Conservation (phyloP, 2,329 filamentous ascomycete genomes). For the Fusarium agapanthi region DNA sequence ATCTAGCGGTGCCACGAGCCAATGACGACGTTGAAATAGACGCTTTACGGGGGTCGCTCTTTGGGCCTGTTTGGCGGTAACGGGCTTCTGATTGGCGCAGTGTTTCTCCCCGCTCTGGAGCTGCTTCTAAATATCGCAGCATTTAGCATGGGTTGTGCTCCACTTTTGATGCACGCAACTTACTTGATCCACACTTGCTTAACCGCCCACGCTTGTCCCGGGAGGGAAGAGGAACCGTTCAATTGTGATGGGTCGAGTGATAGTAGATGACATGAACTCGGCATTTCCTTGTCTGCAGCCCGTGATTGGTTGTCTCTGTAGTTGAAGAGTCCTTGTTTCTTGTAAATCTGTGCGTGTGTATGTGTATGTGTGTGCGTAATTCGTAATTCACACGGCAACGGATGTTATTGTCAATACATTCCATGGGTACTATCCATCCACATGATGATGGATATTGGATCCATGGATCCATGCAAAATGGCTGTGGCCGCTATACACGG, state of each 20-base stretch:
- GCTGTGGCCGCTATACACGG: constrained; percentile 30
- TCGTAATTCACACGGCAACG: constrained; percentile 24
- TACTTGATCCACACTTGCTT: constrained; percentile 33
- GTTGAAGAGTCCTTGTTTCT: constrained; percentile 8
- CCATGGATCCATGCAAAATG: neutral
- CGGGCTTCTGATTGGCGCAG: constrained; percentile 13
- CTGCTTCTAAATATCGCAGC: constrained; percentile 35
- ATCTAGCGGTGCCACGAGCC: constrained; percentile 36
- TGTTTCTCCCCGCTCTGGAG: constrained; percentile 20
- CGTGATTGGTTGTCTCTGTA: constrained; percentile 29
- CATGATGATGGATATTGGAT: neutral
- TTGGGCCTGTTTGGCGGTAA: constrained; percentile 24
- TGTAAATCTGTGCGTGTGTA: neutral
- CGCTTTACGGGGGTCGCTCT: constrained; percentile 23
- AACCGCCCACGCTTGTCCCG: constrained; percentile 38
- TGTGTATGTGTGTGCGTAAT: neutral
- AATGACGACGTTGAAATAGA: constrained; percentile 39
- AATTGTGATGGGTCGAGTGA: constrained; percentile 32
- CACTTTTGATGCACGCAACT: constrained; percentile 34
- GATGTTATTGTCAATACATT: neutral
- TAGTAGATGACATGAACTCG: constrained; percentile 30
- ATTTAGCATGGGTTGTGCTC: neutral
- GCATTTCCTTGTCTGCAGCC: constrained; percentile 29
- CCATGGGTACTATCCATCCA: neutral
- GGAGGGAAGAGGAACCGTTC: constrained; percentile 16